phyloP scores from a whole-genome alignment of 2,329 filamentous ascomycete genomes.

The Exophiala aquamarina region DNA sequence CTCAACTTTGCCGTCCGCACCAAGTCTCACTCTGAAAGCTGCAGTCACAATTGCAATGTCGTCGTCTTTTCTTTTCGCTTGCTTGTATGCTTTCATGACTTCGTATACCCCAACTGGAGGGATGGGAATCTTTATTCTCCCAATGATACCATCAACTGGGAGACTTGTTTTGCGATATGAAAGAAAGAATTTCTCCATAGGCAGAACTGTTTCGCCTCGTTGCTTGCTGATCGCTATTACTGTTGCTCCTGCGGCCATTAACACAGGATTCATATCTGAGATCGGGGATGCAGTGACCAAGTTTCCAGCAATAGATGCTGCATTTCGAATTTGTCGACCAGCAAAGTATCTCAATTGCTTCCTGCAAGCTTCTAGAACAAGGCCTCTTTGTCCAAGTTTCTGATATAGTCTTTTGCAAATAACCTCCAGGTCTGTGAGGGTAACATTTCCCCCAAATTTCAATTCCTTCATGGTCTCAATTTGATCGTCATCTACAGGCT shows the following conservation, averaged over 20 bases:
- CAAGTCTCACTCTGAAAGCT: slow-evolving; percentile 72
- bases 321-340: slow-evolving; percentile 91
- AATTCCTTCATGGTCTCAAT: slow-evolving; percentile 65
- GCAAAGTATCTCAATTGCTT: slow-evolving; percentile 96
- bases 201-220: slow-evolving; percentile 69
- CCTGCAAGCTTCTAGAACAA: slow-evolving; percentile 83
- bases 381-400: slow-evolving; percentile 72
- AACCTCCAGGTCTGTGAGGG: slow-evolving; percentile 83
- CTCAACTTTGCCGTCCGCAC: slow-evolving; percentile 67
- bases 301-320: slow-evolving; percentile 95
- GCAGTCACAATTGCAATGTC: slow-evolving; percentile 97
- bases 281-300: slow-evolving; percentile 93
- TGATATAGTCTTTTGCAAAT: slow-evolving; percentile 78
- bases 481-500: slow-evolving; percentile 29
- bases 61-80: slow-evolving; percentile 95
- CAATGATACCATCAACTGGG: slow-evolving; percentile 77
- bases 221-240: slow-evolving; percentile 70
- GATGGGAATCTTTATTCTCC: slow-evolving; percentile 77
- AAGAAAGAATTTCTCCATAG: slow-evolving; percentile 88
- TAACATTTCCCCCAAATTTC: slow-evolving; percentile 92
- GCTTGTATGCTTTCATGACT: slow-evolving; percentile 88
- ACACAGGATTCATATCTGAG: slow-evolving; percentile 90
- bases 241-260: slow-evolving; percentile 81
- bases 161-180: slow-evolving; percentile 86
- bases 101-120: slow-evolving; percentile 69